Conservation (phyloP, 257 asterid species). For the Anisodus acutangulus region DNA sequence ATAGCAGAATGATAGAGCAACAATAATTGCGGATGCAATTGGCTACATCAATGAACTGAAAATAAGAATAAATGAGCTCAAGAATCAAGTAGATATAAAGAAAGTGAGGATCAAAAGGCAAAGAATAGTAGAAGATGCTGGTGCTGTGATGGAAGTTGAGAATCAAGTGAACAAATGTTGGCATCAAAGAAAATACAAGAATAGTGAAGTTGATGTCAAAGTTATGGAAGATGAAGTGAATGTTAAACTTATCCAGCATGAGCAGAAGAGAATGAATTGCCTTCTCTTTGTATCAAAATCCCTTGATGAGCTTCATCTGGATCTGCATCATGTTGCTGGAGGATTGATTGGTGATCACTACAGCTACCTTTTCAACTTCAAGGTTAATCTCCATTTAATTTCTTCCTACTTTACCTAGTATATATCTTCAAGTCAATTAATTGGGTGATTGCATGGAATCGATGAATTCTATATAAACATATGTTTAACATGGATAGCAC, state of each 20-base stretch:
- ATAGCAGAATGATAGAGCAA: slow-evolving; percentile 61
- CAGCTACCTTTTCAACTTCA: no score
- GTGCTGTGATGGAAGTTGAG: slow-evolving; percentile 32
- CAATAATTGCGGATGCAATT: slow-evolving; percentile 63
- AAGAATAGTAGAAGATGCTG: slow-evolving; percentile 39
- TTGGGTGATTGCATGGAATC: no score
- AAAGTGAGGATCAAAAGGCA: slow-evolving; percentile 72
- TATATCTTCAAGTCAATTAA: no score
- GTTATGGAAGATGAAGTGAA: slow-evolving; percentile 77
- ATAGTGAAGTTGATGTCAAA: slow-evolving; percentile 75
- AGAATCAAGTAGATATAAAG: slow-evolving; percentile 55
- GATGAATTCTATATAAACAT: no score
- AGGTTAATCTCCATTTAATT: no score
- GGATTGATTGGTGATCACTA: no score
- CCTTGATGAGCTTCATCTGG: slow-evolving; percentile 79
- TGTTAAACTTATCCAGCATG: slow-evolving; percentile 49
- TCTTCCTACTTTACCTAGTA: no score
- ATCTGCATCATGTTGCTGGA: slow-evolving; percentile 73
- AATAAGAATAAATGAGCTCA: slow-evolving; percentile 44
- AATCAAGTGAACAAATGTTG: slow-evolving; percentile 57
- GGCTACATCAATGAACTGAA: slow-evolving; percentile 36
- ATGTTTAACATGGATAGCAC: no score
- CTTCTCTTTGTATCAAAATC: slow-evolving; percentile 45
- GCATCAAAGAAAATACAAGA: slow-evolving; percentile 71
- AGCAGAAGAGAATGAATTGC: slow-evolving; percentile 64